These are phyloP conservation scores for Yamadazyma triangularis DNA, from an alignment of 1,139 yeast genomes.

Conservation along the genomic window DNA sequence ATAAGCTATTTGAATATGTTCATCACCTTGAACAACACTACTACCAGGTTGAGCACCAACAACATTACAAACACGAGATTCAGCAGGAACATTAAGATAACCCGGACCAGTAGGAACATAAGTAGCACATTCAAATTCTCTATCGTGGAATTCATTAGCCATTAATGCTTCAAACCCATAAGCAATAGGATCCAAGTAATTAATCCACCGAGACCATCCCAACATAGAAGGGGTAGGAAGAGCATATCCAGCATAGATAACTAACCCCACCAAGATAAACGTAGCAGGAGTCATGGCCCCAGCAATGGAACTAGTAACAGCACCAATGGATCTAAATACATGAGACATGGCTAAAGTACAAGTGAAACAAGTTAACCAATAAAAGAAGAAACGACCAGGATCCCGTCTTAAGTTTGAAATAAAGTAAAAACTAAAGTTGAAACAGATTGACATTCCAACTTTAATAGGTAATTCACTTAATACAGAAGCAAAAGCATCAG, in stretches of 20 bases:
- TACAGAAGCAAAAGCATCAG: slow-evolving; percentile 56
- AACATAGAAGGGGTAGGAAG: slow-evolving; percentile 55
- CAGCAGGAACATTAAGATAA: slow-evolving; percentile 29
- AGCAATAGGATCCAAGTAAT: slow-evolving; percentile 52
- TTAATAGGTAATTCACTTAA: slow-evolving; percentile 56
- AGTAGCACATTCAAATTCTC: slow-evolving; percentile 42
- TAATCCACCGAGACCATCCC: slow-evolving; percentile 63
- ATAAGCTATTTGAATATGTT: slow-evolving; percentile 45
- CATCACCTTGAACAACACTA: slow-evolving; percentile 50
- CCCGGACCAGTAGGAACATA: slow-evolving; percentile 51
- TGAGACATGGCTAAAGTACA: slow-evolving; percentile 49
- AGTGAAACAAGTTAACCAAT: slow-evolving; percentile 34
- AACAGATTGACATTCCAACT: slow-evolving; percentile 36
- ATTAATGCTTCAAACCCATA: slow-evolving; percentile 54
- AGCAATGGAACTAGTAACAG: slow-evolving; percentile 49
- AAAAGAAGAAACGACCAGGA: slow-evolving; percentile 56
- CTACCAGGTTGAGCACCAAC: slow-evolving; percentile 64
- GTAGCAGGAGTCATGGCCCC: slow-evolving; percentile 63
- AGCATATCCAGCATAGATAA: slow-evolving; percentile 57
- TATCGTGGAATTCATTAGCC: slow-evolving; percentile 50
- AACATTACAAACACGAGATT: slow-evolving; percentile 49
- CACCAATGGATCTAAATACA: slow-evolving; percentile 57
- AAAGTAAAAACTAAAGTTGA: slow-evolving; percentile 50
- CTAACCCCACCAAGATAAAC: slow-evolving; percentile 45
- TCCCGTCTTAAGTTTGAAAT: slow-evolving; percentile 49